Evolutionary conservation across 352 stramenopile genomes (phyloP).

Genomic region (Phytopythium kandeliae): DNA sequence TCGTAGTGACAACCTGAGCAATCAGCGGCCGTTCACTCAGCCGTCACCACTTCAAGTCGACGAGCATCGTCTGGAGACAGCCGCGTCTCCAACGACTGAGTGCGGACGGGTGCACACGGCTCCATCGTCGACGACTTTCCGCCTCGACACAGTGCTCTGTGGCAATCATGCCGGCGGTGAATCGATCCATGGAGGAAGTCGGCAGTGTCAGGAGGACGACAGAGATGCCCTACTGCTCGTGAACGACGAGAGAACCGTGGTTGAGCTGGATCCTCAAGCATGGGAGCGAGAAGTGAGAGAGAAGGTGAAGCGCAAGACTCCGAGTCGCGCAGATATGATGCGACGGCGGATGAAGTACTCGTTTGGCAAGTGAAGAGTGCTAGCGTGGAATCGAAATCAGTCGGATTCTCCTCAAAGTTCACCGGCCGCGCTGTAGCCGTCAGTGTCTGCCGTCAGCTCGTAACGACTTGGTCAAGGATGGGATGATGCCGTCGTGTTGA

Average conservation of each 20-base stretch:
- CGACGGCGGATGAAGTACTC: slow-evolving; percentile 1
- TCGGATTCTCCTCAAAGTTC: too few species aligned
- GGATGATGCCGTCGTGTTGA: neutral
- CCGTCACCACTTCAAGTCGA: neutral
- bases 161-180: too few species aligned
- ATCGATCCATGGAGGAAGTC: neutral
- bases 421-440: too few species aligned
- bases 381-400: too few species aligned
- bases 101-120: slow-evolving; percentile 1
- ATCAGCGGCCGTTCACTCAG: neutral
- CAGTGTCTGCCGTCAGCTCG: too few species aligned
- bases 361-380: neutral
- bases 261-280: neutral
- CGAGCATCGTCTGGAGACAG: neutral
- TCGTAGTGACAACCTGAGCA: neutral
- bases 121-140: neutral
- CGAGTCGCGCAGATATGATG: neutral
- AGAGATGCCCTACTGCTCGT: neutral
- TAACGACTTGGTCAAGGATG: too few species aligned
- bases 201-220: neutral
- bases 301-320: neutral
- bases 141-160: too few species aligned
- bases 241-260: neutral
- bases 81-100: neutral
- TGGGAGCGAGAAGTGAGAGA: neutral